phyloP scores from a whole-genome alignment of 2,329 filamentous ascomycete genomes.

The Calonectria hawksworthii region DNA sequence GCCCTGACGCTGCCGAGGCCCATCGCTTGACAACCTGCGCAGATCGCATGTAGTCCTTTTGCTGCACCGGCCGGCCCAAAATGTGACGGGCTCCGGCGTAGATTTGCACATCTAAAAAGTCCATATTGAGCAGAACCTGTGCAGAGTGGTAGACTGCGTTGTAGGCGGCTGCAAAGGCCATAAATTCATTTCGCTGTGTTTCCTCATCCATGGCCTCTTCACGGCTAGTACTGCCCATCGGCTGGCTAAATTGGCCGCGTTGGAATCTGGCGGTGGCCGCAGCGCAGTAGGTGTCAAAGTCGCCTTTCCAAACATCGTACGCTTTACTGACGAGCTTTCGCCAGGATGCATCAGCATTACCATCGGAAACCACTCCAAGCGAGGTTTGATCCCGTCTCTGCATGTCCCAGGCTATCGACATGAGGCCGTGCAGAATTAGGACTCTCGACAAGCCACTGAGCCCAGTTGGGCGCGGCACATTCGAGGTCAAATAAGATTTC shows the following conservation, averaged over 20 bases:
- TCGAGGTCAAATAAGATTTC: constrained; percentile 68
- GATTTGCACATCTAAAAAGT: constrained; percentile 73
- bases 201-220: constrained; percentile 18
- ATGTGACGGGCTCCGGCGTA: constrained; percentile 72
- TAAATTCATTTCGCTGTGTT: constrained; percentile 43
- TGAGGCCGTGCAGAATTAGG: constrained; percentile 71
- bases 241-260: constrained; percentile 1
- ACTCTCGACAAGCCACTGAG: constrained; percentile 67
- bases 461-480: constrained; percentile 51
- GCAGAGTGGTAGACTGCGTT: constrained; percentile 71
- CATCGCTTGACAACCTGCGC: constrained; percentile 66
- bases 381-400: constrained; percentile 73
- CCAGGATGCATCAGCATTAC: constrained; percentile 53
- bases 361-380: constrained; percentile 57
- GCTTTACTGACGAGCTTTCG: constrained; percentile 64
- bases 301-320: constrained; percentile 70
- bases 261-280: constrained; percentile 21
- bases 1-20: constrained; percentile 46
- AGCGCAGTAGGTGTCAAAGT: constrained; percentile 67
- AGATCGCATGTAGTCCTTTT: constrained; percentile 63
- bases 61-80: constrained; percentile 66
- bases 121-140: constrained; percentile 68
- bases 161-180: constrained; percentile 61
- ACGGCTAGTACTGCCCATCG: not conserved
- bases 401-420: constrained; percentile 75